Conservation (phyloP, 2,329 filamentous ascomycete species). For the Verticillium nubilum region DNA sequence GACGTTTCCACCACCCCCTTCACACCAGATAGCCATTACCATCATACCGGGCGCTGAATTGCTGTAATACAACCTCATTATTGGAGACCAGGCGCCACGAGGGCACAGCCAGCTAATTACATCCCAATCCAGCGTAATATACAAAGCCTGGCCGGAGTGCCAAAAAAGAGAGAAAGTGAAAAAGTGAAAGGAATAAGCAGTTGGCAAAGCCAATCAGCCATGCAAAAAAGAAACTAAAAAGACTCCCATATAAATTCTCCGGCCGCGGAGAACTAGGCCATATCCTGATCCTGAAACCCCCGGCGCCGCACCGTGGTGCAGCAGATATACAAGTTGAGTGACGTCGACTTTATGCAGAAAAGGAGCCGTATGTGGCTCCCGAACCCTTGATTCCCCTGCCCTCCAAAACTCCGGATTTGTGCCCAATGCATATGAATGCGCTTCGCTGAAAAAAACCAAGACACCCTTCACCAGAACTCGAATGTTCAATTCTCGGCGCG, state of each 20-base stretch:
- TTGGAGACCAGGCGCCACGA: neutral
- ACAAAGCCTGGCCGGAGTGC: neutral
- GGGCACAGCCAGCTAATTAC: neutral
- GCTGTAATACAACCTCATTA: neutral
- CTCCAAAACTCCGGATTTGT: neutral
- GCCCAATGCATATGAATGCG: neutral
- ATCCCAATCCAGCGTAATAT: neutral
- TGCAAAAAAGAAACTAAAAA: neutral
- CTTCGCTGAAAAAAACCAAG: neutral
- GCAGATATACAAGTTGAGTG: neutral
- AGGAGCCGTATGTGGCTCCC: neutral
- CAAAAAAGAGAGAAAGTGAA: too few relatives aligned
- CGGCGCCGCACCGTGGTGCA: neutral
- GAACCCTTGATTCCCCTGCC: neutral
- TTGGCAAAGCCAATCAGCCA: neutral
- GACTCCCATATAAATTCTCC: neutral
- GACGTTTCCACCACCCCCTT: neutral
- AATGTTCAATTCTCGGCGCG: neutral
- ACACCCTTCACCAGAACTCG: neutral
- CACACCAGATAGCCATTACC: neutral
- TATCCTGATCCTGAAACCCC: neutral
- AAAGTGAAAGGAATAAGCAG: neutral
- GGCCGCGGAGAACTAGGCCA: too few relatives aligned
- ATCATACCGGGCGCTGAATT: neutral
- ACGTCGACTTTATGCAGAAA: neutral